Evolutionary conservation across 2,329 filamentous ascomycete genomes (phyloP).

Genomic region (Didymella pinodella): DNA sequence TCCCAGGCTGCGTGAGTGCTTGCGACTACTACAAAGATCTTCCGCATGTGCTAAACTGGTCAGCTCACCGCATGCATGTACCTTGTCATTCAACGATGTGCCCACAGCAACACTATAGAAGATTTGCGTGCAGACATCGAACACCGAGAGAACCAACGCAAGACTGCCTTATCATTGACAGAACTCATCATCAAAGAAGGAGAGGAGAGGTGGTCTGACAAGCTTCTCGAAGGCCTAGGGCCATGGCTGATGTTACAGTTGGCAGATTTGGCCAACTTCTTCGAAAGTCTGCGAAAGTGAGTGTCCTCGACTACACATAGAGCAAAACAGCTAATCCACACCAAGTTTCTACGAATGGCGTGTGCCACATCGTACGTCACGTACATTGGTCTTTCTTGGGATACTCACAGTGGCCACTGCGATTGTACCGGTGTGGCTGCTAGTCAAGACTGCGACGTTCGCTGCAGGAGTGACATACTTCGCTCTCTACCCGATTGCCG

Average conservation of each 20-base stretch:
- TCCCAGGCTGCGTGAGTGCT: conserved; percentile 37
- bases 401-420: conserved; percentile 32
- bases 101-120: conserved; percentile 33
- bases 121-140: conserved; percentile 43
- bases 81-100: conserved; percentile 32
- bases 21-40: too few relatives aligned
- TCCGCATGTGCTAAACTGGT: too few relatives aligned
- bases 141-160: conserved; percentile 41
- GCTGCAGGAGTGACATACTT: conserved; percentile 44
- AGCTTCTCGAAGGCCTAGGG: conserved; percentile 37
- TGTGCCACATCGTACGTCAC: conserved; percentile 38
- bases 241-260: conserved; percentile 50
- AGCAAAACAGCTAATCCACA: not conserved
- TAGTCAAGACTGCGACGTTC: conserved; percentile 43
- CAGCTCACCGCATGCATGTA: conserved; percentile 25
- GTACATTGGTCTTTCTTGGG: conserved; percentile 35
- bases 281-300: conserved; percentile 47
- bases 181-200: conserved; percentile 51
- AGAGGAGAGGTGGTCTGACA: conserved; percentile 47
- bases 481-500: conserved; percentile 45
- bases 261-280: conserved; percentile 45
- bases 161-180: conserved; percentile 43
- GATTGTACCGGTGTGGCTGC: conserved; percentile 37
- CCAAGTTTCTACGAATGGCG: conserved; percentile 51
- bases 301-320: not conserved